Base-by-base conservation (phyloP, 1,284 basidiomycete species). In the Marasmius sp. region DNA sequence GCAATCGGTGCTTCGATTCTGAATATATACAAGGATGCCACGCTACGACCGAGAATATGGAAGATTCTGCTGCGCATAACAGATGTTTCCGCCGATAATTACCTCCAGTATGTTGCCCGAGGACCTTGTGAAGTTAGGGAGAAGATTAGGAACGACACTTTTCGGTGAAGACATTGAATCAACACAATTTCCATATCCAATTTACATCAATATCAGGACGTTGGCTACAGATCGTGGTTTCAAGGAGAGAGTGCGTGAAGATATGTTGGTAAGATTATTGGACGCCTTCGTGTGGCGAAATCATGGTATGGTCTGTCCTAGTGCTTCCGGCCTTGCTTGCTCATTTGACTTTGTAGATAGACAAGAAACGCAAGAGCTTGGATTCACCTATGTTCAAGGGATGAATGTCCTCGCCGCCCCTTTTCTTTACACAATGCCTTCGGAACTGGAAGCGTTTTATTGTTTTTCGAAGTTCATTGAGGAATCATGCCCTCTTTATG, bases 361-460 rank as follows among this genome's bases (percentile, higher is more conserved):
- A 66, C 88, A 89, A 72, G 88, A 92, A 70, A 80, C 79, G 1
- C 83, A 89, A 10, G 87, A 88, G 59, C 82, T 93, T 18, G 90
- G 88, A 8, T 96, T 97, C 74, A 94, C 92, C 43, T 98, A 98
- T 70, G 95, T 98, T 10, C 96, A 97, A 76, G 96, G 96, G 39
- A 98, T 98, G 95, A 99, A 99, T 74, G 97, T 98, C 43, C 86
- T 99, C 37, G 94, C 95, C 16, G 97, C 97, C 0, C 97, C 97
- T 0, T 98, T 98, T 74, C 82, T 99, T 47, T 98, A 97, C 73
- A 94, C 93, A 10, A 92, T 98, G 87, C 94, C 95, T 1, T 94
- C 93, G 6, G 95, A 99, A 75, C 77, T 98, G 10, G 97, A 99
- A 75, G 97, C 97, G 0, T 99, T 98, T 76, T 93, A 91, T 63